Evolutionary conservation across 164 flowering plant genomes (phyloP).

Genomic region (Vitis labrusca): DNA sequence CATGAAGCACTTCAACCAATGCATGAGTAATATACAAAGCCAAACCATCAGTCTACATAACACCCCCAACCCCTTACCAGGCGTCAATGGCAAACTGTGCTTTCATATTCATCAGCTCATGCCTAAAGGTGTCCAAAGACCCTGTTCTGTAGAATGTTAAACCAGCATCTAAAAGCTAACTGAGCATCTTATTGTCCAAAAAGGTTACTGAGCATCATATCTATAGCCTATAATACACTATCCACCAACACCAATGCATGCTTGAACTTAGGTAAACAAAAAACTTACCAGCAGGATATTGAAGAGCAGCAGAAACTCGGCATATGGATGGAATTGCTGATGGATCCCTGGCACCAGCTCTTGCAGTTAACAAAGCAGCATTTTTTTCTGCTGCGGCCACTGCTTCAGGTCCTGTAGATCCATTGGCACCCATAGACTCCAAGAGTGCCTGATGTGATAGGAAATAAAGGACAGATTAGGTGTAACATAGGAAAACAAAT

Average conservation of each 20-base stretch:
- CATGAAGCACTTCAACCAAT: too few species aligned
- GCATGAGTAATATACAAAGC: too few species aligned
- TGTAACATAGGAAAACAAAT: too few species aligned
- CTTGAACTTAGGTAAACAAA: neutral
- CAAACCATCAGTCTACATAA: too few species aligned
- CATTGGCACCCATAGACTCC: conserved; percentile 84
- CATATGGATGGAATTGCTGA: conserved; percentile 97
- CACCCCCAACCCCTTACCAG: too few species aligned
- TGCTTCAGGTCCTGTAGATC: conserved; percentile 87
- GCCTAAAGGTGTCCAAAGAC: neutral
- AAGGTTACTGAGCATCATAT: neutral
- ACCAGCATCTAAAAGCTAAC: neutral
- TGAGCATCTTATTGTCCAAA: too few species aligned
- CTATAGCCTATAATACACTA: neutral
- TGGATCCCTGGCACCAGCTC: conserved; percentile 98
- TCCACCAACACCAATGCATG: neutral
- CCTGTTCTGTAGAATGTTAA: neutral
- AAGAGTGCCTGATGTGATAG: conserved; percentile 64
- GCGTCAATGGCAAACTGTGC: neutral
- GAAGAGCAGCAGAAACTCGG: conserved; percentile 93
- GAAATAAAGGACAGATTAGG: too few species aligned
- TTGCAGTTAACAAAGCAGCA: conserved; percentile 93
- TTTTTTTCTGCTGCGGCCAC: conserved; percentile 87
- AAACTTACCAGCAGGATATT: conserved; percentile 79
- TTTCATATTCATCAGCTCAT: neutral